These are phyloP conservation scores for Ustilago hordei DNA, from an alignment of 1,284 basidiomycete genomes.

Conservation along the genomic window DNA sequence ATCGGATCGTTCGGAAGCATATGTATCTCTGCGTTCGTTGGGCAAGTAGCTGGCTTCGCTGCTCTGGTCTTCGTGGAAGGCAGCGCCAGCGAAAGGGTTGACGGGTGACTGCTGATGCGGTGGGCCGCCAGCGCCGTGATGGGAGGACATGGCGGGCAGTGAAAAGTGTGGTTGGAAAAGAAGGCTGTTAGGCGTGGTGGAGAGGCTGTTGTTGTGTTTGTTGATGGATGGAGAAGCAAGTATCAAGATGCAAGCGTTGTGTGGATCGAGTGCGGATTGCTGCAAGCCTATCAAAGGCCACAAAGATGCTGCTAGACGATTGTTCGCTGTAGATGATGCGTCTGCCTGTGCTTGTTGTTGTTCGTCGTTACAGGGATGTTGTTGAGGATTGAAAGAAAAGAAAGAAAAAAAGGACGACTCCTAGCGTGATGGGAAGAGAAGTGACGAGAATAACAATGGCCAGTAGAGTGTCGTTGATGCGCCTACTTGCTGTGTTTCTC, in stretches of 20 bases:
- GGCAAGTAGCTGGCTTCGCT: constrained; percentile 60
- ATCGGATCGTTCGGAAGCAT: constrained; percentile 61
- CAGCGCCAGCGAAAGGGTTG: constrained; percentile 60
- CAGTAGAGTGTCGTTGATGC: constrained; percentile 4
- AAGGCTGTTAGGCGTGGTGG: constrained; percentile 7
- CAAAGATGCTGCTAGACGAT: not conserved
- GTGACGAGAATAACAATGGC: constrained; percentile 5
- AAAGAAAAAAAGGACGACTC: not conserved
- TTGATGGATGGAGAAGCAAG: not conserved
- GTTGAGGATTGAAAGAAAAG: not conserved
- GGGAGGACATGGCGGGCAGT: constrained; percentile 42
- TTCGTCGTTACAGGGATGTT: constrained; percentile 6
- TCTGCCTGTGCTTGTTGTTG: constrained; percentile 6
- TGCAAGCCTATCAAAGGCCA: constrained; percentile 24
- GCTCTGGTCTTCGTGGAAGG: constrained; percentile 57
- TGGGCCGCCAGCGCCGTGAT: constrained; percentile 49
- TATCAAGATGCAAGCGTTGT: not conserved
- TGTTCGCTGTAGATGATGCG: not conserved
- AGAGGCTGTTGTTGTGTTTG: not conserved
- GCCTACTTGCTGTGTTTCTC: constrained; percentile 4
- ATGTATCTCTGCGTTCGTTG: constrained; percentile 62
- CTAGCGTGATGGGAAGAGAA: not conserved
- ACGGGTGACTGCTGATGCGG: constrained; percentile 45
- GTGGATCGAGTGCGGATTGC: not conserved
- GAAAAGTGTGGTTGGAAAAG: not conserved